phyloP scores from a whole-genome alignment of 2,329 filamentous ascomycete species.

The Zalaria obscura region DNA sequence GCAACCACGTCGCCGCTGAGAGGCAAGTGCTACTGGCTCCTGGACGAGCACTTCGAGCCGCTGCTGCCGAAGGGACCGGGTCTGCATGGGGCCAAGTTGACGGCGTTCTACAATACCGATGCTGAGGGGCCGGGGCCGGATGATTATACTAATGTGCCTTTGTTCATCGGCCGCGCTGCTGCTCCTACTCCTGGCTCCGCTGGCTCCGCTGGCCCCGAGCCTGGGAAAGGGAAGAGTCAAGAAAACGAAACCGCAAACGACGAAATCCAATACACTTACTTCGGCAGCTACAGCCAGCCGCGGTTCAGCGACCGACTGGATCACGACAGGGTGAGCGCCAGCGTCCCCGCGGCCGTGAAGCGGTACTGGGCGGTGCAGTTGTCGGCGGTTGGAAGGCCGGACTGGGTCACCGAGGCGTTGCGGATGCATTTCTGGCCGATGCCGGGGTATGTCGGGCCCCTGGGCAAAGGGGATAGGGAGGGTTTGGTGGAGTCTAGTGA shows the following conservation, averaged over 20 bases:
- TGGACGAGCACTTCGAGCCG: constrained; percentile 24
- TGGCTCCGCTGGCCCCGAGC: neutral
- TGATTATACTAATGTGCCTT: constrained; percentile 22
- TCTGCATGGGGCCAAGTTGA: constrained; percentile 31
- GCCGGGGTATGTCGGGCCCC: constrained; percentile 24
- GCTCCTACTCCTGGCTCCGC: no score
- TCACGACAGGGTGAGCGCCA: constrained; percentile 23
- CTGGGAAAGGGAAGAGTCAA: neutral
- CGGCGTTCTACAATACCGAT: constrained; percentile 28
- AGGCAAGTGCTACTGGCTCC: constrained; percentile 26
- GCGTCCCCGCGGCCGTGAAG: constrained; percentile 23
- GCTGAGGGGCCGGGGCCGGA: constrained; percentile 10
- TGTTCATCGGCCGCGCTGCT: constrained; percentile 22
- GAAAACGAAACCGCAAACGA: neutral
- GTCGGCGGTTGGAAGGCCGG: constrained; percentile 17
- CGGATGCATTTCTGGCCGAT: constrained; percentile 27
- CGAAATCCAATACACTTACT: constrained; percentile 24
- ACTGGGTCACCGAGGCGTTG: constrained; percentile 27
- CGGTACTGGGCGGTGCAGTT: constrained; percentile 26
- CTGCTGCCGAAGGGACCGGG: constrained; percentile 26
- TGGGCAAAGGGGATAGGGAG: constrained; percentile 8
- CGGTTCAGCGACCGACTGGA: constrained; percentile 30
- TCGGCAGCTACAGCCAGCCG: constrained; percentile 30
- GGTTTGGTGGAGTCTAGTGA: constrained; percentile 7
- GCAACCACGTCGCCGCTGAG: constrained; percentile 14